phyloP scores from a whole-genome alignment of 164 flowering plant species.

The Magnolia changhungtana region DNA sequence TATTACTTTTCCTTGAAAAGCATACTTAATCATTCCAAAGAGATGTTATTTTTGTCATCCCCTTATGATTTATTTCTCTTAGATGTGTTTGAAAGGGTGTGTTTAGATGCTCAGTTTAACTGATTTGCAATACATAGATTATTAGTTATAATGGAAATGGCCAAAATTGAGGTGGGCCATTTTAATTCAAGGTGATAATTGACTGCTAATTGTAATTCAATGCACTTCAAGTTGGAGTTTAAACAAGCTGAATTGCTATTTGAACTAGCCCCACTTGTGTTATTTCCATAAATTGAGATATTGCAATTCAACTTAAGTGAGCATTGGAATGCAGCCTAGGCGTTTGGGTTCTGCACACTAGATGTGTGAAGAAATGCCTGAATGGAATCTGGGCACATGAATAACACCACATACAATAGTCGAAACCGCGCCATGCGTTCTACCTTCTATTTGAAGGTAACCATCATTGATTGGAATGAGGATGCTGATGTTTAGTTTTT shows the following conservation, averaged over 20 bases:
- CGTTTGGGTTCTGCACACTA: background rate
- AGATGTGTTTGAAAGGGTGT: background rate
- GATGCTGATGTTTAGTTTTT: background rate
- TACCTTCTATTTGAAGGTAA: background rate
- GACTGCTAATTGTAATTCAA: too few species aligned
- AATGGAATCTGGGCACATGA: background rate
- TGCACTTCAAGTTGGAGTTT: too few species aligned
- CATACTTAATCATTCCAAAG: too few species aligned
- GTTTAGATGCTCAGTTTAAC: background rate
- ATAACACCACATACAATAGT: background rate
- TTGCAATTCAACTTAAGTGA: background rate
- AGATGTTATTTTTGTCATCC: too few species aligned
- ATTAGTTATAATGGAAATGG: background rate
- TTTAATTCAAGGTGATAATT: too few species aligned
- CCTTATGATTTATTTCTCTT: too few species aligned
- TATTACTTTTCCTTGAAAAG: too few species aligned
- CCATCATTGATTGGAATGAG: too few species aligned
- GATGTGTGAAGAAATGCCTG: constrained; percentile 2
- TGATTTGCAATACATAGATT: too few species aligned
- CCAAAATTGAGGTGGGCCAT: background rate
- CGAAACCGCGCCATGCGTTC: background rate
- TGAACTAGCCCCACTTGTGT: background rate
- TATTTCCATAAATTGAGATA: background rate
- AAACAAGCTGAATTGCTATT: background rate
- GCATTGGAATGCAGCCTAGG: background rate